These are phyloP conservation scores for Tetrahymena malaccensis DNA, from an alignment of 73 alveolate species.

Conservation along the genomic window DNA sequence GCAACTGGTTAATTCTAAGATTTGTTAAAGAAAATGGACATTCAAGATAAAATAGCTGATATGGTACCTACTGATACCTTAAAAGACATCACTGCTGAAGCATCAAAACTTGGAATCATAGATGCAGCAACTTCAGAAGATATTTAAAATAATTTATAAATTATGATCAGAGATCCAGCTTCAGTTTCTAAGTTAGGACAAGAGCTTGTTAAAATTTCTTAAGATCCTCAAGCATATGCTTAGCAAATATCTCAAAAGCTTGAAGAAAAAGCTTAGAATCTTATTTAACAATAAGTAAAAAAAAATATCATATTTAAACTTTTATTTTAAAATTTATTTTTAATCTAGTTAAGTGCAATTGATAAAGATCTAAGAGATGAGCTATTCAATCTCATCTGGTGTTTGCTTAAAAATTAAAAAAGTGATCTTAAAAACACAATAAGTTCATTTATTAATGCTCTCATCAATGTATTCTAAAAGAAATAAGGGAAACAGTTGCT, in stretches of 20 bases:
- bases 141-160: slow-evolving; percentile 24
- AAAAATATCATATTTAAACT: too few species aligned
- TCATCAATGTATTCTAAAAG: not conserved
- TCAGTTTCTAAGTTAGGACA: slow-evolving; percentile 14
- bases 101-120: slow-evolving; percentile 21
- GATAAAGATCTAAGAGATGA: slow-evolving; percentile 26
- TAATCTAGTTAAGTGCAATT: not conserved
- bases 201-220: slow-evolving; percentile 19
- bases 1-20: not conserved
- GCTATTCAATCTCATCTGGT: slow-evolving; percentile 11
- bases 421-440: slow-evolving; percentile 11
- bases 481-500: not conserved
- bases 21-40: not conserved
- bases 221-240: slow-evolving; percentile 30
- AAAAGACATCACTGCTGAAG: slow-evolving; percentile 25
- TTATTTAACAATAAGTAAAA: slow-evolving; percentile 16
- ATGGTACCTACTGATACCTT: slow-evolving; percentile 9
- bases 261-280: slow-evolving; percentile 24
- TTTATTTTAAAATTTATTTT: not conserved
- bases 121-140: slow-evolving; percentile 14
- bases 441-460: slow-evolving; percentile 11
- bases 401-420: slow-evolving; percentile 13
- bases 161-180: slow-evolving; percentile 21
- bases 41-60: slow-evolving; percentile 14
- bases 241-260: slow-evolving; percentile 13